These are phyloP conservation scores for Solanum hybrid DNA, from an alignment of 305 asterid genomes.

Conservation along the genomic window DNA sequence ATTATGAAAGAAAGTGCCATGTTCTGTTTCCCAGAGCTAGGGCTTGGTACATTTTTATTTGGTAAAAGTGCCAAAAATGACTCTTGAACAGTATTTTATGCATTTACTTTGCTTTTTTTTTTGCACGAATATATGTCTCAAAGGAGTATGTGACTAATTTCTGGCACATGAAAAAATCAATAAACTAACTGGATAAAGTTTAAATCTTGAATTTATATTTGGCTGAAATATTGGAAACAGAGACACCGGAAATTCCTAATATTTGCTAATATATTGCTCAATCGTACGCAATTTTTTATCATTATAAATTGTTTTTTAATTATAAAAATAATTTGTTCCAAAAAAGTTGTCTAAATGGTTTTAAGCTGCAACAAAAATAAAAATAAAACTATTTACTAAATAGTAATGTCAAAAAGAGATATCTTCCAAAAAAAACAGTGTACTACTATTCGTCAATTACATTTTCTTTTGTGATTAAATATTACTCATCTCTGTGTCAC, in stretches of 20 bases:
- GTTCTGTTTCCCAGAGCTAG: neutral
- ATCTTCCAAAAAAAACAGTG: neutral
- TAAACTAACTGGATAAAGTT: neutral
- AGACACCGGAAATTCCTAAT: neutral
- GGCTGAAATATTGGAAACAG: no score
- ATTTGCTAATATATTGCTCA: neutral
- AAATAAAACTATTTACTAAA: neutral
- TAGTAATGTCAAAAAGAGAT: neutral
- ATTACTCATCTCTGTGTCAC: neutral
- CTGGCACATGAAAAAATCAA: neutral
- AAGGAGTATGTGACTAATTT: neutral
- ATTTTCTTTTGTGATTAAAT: no score
- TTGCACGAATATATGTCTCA: neutral
- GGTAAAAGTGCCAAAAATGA: neutral
- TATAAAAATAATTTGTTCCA: neutral
- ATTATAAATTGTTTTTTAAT: no score
- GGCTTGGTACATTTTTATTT: neutral
- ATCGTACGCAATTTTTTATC: no score
- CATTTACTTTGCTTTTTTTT: neutral
- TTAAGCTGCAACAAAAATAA: neutral
- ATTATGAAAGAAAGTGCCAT: slow-evolving; percentile 26
- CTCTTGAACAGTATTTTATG: neutral
- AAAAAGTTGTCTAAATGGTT: neutral
- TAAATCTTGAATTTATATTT: neutral
- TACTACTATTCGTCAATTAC: neutral